A percentile compares a stretch with the other conserved stretches of the same genome.
phyloP scores from a whole-genome alignment of 148 eudicot genomes.

The Cornus florida region DNA sequence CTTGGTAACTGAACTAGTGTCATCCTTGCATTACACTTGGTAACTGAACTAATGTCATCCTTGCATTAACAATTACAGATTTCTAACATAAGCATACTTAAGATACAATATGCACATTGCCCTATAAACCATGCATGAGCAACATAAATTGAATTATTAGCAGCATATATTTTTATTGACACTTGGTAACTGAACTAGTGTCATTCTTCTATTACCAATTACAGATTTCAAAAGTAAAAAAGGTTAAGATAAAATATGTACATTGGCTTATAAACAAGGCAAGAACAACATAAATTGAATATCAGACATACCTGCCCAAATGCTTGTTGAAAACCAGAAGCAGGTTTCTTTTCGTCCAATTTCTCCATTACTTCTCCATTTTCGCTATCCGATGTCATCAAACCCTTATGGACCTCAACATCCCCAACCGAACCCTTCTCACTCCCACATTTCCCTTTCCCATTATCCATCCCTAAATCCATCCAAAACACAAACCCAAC shows the following conservation, averaged over 20 bases:
- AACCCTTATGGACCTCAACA: slow-evolving; percentile 28
- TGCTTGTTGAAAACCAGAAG: slow-evolving; percentile 23
- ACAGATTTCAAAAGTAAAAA: too few relatives aligned
- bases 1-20: background rate
- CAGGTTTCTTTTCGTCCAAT: slow-evolving; percentile 17
- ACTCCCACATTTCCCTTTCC: slow-evolving; percentile 22
- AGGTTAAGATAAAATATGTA: too few relatives aligned
- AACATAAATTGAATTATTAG: background rate
- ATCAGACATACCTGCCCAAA: slow-evolving; percentile 48
- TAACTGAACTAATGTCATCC: too few relatives aligned
- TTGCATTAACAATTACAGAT: too few relatives aligned
- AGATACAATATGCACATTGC: too few relatives aligned
- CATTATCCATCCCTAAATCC: slow-evolving; percentile 65
- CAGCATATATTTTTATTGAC: too few relatives aligned
- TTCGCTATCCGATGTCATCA: slow-evolving; percentile 30
- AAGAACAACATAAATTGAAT: background rate
- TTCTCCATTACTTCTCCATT: slow-evolving; percentile 19
- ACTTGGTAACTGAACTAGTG: too few relatives aligned
- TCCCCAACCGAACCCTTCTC: slow-evolving; percentile 25
- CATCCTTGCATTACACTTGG: too few relatives aligned
- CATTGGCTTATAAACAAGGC: background rate
- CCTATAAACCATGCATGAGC: background rate
- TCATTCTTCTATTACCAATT: too few relatives aligned
- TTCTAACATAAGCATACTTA: too few relatives aligned
- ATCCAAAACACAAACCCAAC: slow-evolving; percentile 97